These are phyloP conservation scores for Quercus tomentella DNA, from an alignment of 331 rosid genomes.

Conservation along the genomic window DNA sequence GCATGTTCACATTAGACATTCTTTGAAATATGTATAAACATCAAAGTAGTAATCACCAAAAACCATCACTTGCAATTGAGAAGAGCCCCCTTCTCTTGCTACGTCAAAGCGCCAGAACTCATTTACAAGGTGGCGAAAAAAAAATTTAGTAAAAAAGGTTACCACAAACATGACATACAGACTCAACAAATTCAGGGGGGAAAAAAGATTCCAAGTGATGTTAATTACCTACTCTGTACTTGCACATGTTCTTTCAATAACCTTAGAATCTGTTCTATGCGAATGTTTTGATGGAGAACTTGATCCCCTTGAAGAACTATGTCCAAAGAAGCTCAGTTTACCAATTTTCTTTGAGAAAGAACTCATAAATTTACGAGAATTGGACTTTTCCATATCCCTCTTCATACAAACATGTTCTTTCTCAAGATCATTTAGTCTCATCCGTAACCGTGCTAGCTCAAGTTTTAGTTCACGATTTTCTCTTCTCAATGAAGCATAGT, in stretches of 20 bases:
- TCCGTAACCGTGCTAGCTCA: conserved; percentile 78
- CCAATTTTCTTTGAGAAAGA: conserved; percentile 86
- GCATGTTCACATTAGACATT: not conserved
- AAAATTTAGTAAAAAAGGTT: conserved; percentile 16
- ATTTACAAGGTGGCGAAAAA: conserved; percentile 45
- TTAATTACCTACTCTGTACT: conserved; percentile 71
- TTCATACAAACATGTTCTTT: conserved; percentile 98
- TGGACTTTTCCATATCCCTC: conserved; percentile 87
- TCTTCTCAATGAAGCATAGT: conserved; percentile 88
- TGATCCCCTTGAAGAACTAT: conserved; percentile 83
- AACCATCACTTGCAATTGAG: conserved; percentile 38
- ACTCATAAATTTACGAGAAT: conserved; percentile 77
- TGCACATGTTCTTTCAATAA: conserved; percentile 94
- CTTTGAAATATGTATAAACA: not conserved
- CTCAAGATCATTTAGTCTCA: conserved; percentile 93
- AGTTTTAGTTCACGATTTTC: conserved; percentile 97
- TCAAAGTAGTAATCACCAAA: conserved; percentile 18
- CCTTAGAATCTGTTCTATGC: conserved; percentile 86
- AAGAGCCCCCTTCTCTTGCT: conserved; percentile 23
- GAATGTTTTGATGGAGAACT: conserved; percentile 89
- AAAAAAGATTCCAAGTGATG: conserved; percentile 15
- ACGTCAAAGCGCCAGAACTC: conserved; percentile 20
- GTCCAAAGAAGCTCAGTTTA: conserved; percentile 70
- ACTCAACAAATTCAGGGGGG: conserved; percentile 17
- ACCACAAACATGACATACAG: conserved; percentile 44